Conservation (phyloP, 2,329 filamentous ascomycete genomes). For the Trichoderma sp. region DNA sequence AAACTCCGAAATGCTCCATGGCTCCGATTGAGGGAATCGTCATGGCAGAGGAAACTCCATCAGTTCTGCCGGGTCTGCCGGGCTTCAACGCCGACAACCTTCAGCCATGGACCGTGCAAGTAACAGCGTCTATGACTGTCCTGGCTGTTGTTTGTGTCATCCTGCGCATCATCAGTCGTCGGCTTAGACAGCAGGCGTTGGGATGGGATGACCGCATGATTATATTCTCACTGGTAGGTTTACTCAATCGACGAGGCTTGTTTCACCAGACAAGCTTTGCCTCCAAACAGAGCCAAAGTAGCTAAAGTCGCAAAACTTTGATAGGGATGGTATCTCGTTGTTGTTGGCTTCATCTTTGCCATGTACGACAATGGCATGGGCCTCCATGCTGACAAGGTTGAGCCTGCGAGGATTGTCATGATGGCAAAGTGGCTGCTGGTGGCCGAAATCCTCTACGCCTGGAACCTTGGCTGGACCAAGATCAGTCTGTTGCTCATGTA, state of each 20-base stretch:
- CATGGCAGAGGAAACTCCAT: constrained; percentile 3
- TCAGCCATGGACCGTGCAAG: constrained; percentile 42
- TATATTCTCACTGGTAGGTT: constrained; percentile 44
- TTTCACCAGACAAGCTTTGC: background rate
- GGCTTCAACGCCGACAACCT: constrained; percentile 33
- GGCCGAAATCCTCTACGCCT: constrained; percentile 47
- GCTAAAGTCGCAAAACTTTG: background rate
- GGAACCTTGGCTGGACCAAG: constrained; percentile 50
- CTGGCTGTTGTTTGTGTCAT: constrained; percentile 38
- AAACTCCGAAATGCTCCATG: constrained; percentile 6
- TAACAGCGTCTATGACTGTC: constrained; percentile 40
- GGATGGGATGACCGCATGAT: constrained; percentile 52
- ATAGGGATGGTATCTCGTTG: constrained; percentile 41
- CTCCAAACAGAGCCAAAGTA: background rate
- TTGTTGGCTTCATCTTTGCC: constrained; percentile 46
- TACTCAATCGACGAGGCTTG: background rate
- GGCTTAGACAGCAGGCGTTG: constrained; percentile 39
- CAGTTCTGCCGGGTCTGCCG: constrained; percentile 21
- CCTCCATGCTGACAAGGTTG: constrained; percentile 42
- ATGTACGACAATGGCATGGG: constrained; percentile 48
- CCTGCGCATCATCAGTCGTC: constrained; percentile 41
- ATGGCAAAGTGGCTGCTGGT: constrained; percentile 48
- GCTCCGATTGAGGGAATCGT: constrained; percentile 2
- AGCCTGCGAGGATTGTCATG: constrained; percentile 37
- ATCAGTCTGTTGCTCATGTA: constrained; percentile 51